A percentile compares a stretch with the other conserved stretches of the same genome.
Conservation (phyloP, 805 yeast genomes). For the Lachancea fermentati region DNA sequence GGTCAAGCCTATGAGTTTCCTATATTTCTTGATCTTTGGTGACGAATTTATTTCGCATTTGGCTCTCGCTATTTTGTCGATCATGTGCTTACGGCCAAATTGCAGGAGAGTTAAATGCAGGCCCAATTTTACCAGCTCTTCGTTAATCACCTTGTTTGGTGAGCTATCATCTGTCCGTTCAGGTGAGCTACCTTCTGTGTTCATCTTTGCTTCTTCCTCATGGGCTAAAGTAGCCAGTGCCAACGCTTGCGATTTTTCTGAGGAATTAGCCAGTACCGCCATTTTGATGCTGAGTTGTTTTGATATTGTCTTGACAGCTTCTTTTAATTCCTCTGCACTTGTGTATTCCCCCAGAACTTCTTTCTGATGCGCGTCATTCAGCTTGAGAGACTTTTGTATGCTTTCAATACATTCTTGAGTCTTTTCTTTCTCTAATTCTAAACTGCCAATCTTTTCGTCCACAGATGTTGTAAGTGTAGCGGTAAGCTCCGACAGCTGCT, state of each 20-base stretch:
- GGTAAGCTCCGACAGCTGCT: constrained; percentile 8
- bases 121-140: constrained; percentile 26
- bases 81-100: constrained; percentile 39
- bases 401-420: constrained; percentile 11
- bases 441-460: constrained; percentile 12
- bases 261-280: constrained; percentile 18
- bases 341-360: constrained; percentile 11
- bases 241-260: constrained; percentile 62
- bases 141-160: constrained; percentile 12
- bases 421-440: constrained; percentile 14
- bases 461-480: constrained; percentile 12
- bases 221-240: constrained; percentile 54
- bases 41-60: constrained; percentile 40
- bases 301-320: constrained; percentile 3
- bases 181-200: constrained; percentile 12
- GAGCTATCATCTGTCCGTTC: constrained; percentile 6
- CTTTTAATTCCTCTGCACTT: constrained; percentile 1
- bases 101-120: constrained; percentile 50
- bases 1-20: constrained; percentile 71
- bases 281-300: constrained; percentile 2
- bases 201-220: constrained; percentile 39
- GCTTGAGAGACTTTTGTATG: constrained; percentile 11
- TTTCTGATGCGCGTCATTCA: constrained; percentile 8
- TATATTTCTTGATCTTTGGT: constrained; percentile 67
- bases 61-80: constrained; percentile 47